These are phyloP conservation scores for Phytophthora sansomeana DNA, from an alignment of 352 stramenopile genomes.

Conservation along the genomic window DNA sequence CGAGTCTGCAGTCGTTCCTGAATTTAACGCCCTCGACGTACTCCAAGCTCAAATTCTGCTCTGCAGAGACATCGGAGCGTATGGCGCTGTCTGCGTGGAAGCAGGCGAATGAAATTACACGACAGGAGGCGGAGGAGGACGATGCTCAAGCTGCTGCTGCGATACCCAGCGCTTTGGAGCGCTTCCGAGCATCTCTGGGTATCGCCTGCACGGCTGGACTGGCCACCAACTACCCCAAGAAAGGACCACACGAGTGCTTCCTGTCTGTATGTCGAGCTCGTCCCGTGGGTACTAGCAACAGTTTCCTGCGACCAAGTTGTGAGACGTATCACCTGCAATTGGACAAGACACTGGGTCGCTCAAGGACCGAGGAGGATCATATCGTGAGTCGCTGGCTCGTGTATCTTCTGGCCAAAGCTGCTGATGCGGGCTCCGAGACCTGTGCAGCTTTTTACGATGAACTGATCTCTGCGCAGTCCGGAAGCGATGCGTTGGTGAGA, in stretches of 20 bases:
- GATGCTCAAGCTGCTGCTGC: constrained; percentile 22
- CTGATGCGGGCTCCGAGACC: constrained; percentile 39
- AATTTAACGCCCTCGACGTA: constrained; percentile 22
- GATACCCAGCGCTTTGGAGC: constrained; percentile 37
- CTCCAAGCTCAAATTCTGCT: constrained; percentile 54
- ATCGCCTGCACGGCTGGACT: constrained; percentile 81
- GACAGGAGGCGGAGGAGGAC: constrained; percentile 40
- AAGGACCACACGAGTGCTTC: constrained; percentile 74
- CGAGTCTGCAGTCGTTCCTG: constrained; percentile 65
- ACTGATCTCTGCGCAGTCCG: constrained; percentile 39
- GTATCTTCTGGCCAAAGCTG: constrained; percentile 64
- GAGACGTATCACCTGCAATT: constrained; percentile 72
- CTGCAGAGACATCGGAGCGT: constrained; percentile 59
- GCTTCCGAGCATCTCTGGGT: constrained; percentile 54
- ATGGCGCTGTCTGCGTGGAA: constrained; percentile 72
- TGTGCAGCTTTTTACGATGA: constrained; percentile 44
- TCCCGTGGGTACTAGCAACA: not conserved
- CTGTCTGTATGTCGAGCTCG: constrained; percentile 60
- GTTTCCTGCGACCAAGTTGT: constrained; percentile 38
- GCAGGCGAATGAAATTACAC: constrained; percentile 49
- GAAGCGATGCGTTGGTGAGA: constrained; percentile 36
- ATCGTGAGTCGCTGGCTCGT: constrained; percentile 76
- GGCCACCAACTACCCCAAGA: constrained; percentile 66
- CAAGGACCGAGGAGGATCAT: constrained; percentile 71
- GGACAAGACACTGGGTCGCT: constrained; percentile 65